Base-by-base conservation (phyloP, 345 rosid genomes). In the Eutrema yunnanense region DNA sequence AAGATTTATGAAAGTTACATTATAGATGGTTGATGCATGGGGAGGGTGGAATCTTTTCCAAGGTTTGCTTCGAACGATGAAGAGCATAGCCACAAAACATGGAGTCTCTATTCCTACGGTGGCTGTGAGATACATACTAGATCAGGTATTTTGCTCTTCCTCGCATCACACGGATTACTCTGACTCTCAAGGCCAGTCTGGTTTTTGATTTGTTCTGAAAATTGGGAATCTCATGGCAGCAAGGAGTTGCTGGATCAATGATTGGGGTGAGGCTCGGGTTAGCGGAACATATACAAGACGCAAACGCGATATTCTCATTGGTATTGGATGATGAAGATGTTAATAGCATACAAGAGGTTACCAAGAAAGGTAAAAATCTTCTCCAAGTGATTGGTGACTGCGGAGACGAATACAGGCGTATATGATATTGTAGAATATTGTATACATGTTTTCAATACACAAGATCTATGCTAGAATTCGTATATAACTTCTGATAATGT, bases 21-120 rank as follows among this genome's bases (percentile, higher is more conserved):
- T 61, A 56, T 85, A 93, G 98, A 89, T 90, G 96, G 88, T 90
- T 69, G 98, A 93, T 85, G 92, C 96, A 13, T 90, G 97, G 98
- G 98, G 98, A 88, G 98, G 96, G 44, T 93, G 98, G 98, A 76
- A 81, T 81, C 87, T 73, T 19, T 93, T 93, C 78, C 98, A 93
- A 86, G 81, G 63, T 66, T 75, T 93, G 73, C 90, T 90, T 67
- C 78, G 79, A 79, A 86, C 90, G 3, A 86, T 90, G 30, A 93
- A 90, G 67, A 75, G 42, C 26, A 62, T 93, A 77, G 86, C 96
- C 47, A 29, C 86, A 46, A 93, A 89, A 79, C 98, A 93, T 57
- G 92, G 94, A 34, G 94, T 89, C 74, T 84, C 92, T 41, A 93
- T 93, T 58, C 89, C 98, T 4, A 81, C 90, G 27, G 97, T 93